These are phyloP conservation scores for Fusarium domesticum DNA, from an alignment of 2,329 filamentous ascomycete genomes.

Conservation along the genomic window DNA sequence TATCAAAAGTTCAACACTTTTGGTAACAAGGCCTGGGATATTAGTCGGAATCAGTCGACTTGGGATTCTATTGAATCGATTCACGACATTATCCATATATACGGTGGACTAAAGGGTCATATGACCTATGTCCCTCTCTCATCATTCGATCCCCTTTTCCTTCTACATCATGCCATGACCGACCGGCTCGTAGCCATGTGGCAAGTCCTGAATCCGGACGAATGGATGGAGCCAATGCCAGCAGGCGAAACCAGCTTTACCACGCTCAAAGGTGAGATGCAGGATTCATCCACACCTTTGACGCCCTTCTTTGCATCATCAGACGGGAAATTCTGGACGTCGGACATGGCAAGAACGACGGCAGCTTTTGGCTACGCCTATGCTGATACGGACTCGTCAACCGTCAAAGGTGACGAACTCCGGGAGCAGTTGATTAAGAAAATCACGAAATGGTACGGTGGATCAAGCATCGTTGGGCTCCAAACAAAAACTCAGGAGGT, in stretches of 20 bases:
- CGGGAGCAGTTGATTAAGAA: conserved; percentile 37
- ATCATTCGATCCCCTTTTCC: conserved; percentile 77
- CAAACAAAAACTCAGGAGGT: conserved; percentile 5
- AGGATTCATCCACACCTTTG: conserved; percentile 56
- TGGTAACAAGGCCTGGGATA: conserved; percentile 65
- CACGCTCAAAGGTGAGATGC: conserved; percentile 49
- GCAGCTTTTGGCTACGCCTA: conserved; percentile 72
- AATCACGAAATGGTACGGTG: conserved; percentile 52
- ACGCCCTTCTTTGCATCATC: conserved; percentile 63
- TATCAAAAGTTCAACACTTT: conserved; percentile 67
- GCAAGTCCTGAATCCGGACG: conserved; percentile 68
- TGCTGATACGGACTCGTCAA: conserved; percentile 49
- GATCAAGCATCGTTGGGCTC: conserved; percentile 30
- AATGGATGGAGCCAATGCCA: conserved; percentile 59
- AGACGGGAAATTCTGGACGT: conserved; percentile 65
- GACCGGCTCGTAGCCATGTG: conserved; percentile 75
- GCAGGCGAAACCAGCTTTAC: conserved; percentile 61
- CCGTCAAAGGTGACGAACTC: conserved; percentile 24
- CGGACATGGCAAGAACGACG: conserved; percentile 57
- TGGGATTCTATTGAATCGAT: conserved; percentile 65
- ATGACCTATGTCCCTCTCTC: conserved; percentile 70
- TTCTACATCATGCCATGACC: conserved; percentile 72
- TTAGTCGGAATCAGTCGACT: conserved; percentile 42
- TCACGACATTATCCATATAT: conserved; percentile 61
- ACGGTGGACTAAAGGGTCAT: conserved; percentile 60